phyloP scores from a whole-genome alignment of 805 yeast species.

The Wickerhamomyces bovis region DNA sequence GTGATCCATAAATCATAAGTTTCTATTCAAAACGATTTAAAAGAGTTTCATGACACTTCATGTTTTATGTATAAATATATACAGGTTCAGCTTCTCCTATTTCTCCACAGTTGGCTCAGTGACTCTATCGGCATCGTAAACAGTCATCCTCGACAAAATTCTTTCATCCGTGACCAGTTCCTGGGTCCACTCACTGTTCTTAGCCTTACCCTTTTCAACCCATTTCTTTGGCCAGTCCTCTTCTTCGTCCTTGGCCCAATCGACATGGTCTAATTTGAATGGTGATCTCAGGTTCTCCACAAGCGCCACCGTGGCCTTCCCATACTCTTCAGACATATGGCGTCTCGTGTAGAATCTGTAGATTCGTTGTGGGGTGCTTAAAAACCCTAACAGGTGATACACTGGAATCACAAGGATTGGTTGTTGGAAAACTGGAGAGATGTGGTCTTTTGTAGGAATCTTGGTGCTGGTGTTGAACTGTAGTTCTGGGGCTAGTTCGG shows the following conservation, averaged over 20 bases:
- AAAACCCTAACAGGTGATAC: slow-evolving; percentile 75
- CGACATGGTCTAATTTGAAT: slow-evolving; percentile 38
- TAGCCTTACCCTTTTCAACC: slow-evolving; percentile 70
- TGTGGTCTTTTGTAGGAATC: slow-evolving; percentile 26
- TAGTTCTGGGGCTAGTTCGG: slow-evolving; percentile 44
- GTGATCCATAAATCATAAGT: not conserved
- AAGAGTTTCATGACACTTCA: not conserved
- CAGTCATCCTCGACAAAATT: slow-evolving; percentile 46
- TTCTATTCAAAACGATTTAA: not conserved
- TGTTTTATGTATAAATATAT: not conserved
- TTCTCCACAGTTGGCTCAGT: not conserved
- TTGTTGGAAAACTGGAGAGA: slow-evolving; percentile 64
- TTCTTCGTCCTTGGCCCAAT: slow-evolving; percentile 55
- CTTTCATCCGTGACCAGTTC: slow-evolving; percentile 68
- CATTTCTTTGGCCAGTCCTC: slow-evolving; percentile 82
- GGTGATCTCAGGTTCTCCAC: slow-evolving; percentile 45
- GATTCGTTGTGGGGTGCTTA: slow-evolving; percentile 68
- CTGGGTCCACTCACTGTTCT: slow-evolving; percentile 82
- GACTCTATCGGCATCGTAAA: slow-evolving; percentile 29
- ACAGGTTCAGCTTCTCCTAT: not conserved
- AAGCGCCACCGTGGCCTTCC: slow-evolving; percentile 45
- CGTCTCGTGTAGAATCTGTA: slow-evolving; percentile 75
- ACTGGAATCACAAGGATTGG: slow-evolving; percentile 74
- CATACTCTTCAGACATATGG: slow-evolving; percentile 59
- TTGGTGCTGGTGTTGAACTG: slow-evolving; percentile 20